Evolutionary conservation across 768 basidiomycete species (phyloP).

Genomic region (Suillus luteus): DNA sequence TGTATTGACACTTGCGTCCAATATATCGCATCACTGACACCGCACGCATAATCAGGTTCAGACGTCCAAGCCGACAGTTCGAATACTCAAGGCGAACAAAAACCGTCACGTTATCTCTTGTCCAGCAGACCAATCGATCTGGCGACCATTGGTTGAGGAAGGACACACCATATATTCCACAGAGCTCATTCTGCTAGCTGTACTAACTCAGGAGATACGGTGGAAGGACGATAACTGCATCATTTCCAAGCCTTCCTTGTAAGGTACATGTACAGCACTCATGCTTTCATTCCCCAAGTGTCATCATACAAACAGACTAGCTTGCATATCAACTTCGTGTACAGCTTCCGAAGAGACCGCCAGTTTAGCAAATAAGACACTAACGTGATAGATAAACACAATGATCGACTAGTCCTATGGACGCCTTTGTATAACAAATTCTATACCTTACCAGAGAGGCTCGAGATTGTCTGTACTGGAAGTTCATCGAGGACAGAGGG

Average conservation of each 20-base stretch:
- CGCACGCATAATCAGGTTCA: conserved; percentile 34
- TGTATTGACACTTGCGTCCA: neutral
- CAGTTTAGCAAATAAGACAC: neutral
- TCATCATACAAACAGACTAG: neutral
- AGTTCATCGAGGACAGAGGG: no score
- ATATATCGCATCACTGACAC: neutral
- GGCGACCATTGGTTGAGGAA: conserved; percentile 58
- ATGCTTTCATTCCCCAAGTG: neutral
- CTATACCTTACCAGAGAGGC: no score
- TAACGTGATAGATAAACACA: neutral
- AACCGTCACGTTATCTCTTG: conserved; percentile 68
- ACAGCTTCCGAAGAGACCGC: neutral
- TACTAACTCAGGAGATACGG: conserved; percentile 66
- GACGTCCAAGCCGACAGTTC: conserved; percentile 53
- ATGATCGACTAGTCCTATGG: neutral
- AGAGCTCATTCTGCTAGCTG: conserved; percentile 66
- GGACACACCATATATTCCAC: conserved; percentile 63
- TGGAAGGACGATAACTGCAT: conserved; percentile 50
- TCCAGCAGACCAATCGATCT: conserved; percentile 60
- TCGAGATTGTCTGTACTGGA: no score
- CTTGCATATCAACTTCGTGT: neutral
- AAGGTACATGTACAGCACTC: neutral
- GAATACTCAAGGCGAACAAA: conserved; percentile 50
- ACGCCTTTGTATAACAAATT: neutral
- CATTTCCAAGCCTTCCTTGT: conserved; percentile 7